These are phyloP conservation scores for Globisporangium abappressorium DNA, from an alignment of 352 stramenopile species.

Conservation along the genomic window DNA sequence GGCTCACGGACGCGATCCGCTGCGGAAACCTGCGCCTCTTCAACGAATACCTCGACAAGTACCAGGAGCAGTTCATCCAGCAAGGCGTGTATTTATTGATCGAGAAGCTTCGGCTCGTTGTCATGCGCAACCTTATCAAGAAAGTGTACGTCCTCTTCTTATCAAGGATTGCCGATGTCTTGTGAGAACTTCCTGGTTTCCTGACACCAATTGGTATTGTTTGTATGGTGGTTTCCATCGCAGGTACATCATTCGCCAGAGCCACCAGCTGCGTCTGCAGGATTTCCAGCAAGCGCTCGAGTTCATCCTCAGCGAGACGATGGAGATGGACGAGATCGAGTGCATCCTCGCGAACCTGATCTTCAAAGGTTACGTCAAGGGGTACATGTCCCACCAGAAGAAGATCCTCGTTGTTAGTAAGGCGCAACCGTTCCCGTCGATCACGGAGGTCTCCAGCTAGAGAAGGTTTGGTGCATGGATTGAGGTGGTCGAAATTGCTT, in stretches of 20 bases:
- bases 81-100: conserved; percentile 95
- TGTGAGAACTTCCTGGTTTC: neutral
- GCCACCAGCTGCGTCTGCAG: conserved; percentile 88
- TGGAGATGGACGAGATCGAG: conserved; percentile 96
- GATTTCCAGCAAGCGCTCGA: conserved; percentile 88
- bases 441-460: conserved; percentile 76
- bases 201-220: neutral
- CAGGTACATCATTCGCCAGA: conserved; percentile 80
- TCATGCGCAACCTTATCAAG: conserved; percentile 95
- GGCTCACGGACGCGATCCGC: conserved; percentile 89
- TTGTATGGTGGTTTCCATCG: neutral
- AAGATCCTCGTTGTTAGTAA: conserved; percentile 96
- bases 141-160: conserved; percentile 80
- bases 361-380: conserved; percentile 94
- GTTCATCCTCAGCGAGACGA: conserved; percentile 79
- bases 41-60: conserved; percentile 89
- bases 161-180: neutral
- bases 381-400: conserved; percentile 97
- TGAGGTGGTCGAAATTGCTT: neutral
- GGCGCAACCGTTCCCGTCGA: conserved; percentile 90
- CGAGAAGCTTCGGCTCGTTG: conserved; percentile 94
- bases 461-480: neutral
- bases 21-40: conserved; percentile 92
- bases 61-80: conserved; percentile 89
- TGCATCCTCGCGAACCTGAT: conserved; percentile 97